Evolutionary conservation across 225 moss, liverwort and hornwort genomes (phyloP), one percentile per base, ranked within the genome.

Genomic region (Sphagnum contortum): DNA sequence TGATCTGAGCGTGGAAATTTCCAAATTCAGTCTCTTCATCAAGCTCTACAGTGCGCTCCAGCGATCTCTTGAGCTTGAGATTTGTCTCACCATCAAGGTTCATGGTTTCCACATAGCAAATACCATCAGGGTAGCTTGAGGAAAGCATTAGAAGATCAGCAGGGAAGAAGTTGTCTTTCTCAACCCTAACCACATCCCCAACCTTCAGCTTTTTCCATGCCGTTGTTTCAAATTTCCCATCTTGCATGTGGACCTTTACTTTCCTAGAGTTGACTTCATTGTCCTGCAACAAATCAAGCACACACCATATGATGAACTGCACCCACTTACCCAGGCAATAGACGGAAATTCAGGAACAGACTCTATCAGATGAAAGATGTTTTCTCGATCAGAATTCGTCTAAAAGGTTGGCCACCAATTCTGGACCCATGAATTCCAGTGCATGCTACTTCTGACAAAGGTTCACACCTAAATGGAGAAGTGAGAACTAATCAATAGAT

Each of bases 21-120:
- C 60, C 71, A 50, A 93, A 80, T 65, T 98, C 91, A 3, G 57
- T 68, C 46, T 88, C 89, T 48, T 91, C 98, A 60, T 98, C 98
- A 5, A 98, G 73, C 14, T 98, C 98, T 8, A 91, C 87, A 47
- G 98, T 98, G 7, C 85, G 77, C 60, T 98, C 98, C 45, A 93
- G 59, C 3, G 98, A 91, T 69, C 80, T 93, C 61, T 93, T 98
- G 57, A 98, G 57, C 55, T 98, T 98, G 69, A 98, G 53, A 50
- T 98, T 98, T 2, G 98, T 98, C 76, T 98, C 98, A 11, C 98
- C 98, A 58, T 98, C 98, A 48, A 98, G 75, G 66, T 98, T 98
- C 98, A 98, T 93, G 8, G 98, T 98, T 73, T 98, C 98, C n/a
- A 98, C 98, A 62, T 98, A 98, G 64, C 98, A 98, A 50, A 98